Base-by-base conservation (phyloP, 805 yeast genomes). In the Candida chauliodis region DNA sequence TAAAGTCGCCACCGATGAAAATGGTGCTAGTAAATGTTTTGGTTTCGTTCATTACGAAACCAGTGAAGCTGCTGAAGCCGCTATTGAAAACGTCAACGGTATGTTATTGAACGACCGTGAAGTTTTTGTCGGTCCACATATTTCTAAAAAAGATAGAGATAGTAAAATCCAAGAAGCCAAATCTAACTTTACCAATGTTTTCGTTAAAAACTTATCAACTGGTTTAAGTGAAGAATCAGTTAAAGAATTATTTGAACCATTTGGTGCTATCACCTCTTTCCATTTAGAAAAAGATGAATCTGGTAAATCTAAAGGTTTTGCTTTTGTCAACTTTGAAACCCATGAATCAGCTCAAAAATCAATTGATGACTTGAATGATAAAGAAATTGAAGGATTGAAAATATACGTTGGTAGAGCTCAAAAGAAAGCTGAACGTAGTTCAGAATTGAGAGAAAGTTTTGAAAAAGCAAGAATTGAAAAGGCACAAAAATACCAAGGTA, bases 391-490 rank as follows among this genome's bases (percentile, higher is more conserved):
- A 56, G 95, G 93, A 58, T 87, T 86, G 74, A 78, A 74, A 67
- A 71, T 93, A 50, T 93, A 81, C 66, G 99, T 91, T 58, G 96
- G 97, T 58, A 88, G 99, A 72, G 99, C 99, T 54, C 99, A 93
- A 77, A 91, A 89, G 89, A 91, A 89, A 80, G 78, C 85, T 69
- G 99, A 93, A 79, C 90, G 99, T 77, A 69, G 82, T 61, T 95
- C 88, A 74, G 95, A 89, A 71, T 84, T 93, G 69, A 88, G 85
- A 76, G 84, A 83, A 72, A 95, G 88, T 74, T 83, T 87, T 74
- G 98, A 93, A 72, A 79, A 85, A 53, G 82, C 84, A 53, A 82
- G 95, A 66, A 76, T 84, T 64, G 98, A 93, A 75, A 87, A 87
- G 69, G 72, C 87, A 62, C 79, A 83, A 61, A 90, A 91, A 73